Conservation (phyloP, 805 yeast species). For the Ascoidea asiatica region DNA sequence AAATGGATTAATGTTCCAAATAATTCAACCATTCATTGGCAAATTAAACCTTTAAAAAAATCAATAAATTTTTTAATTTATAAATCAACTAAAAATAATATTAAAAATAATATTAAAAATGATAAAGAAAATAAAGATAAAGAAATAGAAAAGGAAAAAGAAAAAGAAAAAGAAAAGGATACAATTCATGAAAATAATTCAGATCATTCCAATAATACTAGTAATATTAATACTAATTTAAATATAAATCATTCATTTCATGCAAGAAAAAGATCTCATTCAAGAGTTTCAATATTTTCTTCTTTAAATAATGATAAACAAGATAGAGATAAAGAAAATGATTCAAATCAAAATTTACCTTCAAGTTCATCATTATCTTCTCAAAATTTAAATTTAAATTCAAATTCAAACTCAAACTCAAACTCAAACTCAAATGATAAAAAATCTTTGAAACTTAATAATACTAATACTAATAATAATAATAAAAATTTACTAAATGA, state of each 20-base stretch:
- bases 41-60: conserved; percentile 63
- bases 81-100: background rate
- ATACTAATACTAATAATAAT: background rate
- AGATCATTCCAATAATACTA: conserved; percentile 17
- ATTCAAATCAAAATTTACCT: too few species aligned
- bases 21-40: conserved; percentile 58
- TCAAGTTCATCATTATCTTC: background rate
- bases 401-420: too few species aligned
- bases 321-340: background rate
- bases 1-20: conserved; percentile 82
- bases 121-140: background rate
- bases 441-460: too few species aligned
- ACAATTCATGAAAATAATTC: background rate
- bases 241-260: background rate
- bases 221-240: conserved; percentile 13
- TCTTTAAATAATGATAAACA: background rate
- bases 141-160: too few species aligned
- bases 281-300: background rate
- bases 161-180: background rate
- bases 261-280: background rate
- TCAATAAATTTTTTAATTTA: conserved; percentile 27
- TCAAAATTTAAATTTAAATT: too few species aligned
- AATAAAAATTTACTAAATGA: conserved; percentile 4
- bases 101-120: background rate
- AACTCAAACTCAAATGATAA: too few species aligned